phyloP scores from a whole-genome alignment of 176 grass and related monocot species.

The Oropetium thomaeum region DNA sequence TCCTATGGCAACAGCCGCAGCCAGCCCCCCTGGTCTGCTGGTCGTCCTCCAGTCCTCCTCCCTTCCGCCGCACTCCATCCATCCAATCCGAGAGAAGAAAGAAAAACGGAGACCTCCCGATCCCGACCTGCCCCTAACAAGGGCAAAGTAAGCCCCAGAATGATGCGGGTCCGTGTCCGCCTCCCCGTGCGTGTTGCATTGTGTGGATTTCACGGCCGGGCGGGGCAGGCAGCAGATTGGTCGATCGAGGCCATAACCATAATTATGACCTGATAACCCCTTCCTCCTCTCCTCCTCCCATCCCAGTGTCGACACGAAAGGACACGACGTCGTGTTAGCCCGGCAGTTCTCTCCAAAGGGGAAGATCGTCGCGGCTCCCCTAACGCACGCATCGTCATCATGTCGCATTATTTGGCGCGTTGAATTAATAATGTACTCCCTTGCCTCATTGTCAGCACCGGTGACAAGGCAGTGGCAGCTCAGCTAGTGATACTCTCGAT shows the following conservation, averaged over 20 bases:
- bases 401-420: constrained; percentile 12
- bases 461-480: constrained; percentile 13
- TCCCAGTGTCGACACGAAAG: constrained; percentile 32
- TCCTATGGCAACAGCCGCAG: neutral
- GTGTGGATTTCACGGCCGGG: constrained; percentile 43
- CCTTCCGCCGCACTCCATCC: constrained; percentile 45
- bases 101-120: neutral
- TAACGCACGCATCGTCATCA: neutral
- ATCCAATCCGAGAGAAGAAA: neutral
- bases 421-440: neutral
- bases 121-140: neutral
- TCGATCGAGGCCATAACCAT: constrained; percentile 10
- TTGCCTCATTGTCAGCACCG: constrained; percentile 24
- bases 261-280: constrained; percentile 47
- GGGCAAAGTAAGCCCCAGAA: no score
- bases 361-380: constrained; percentile 2
- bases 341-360: no score
- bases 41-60: constrained; percentile 27
- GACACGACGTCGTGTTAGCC: constrained; percentile 34
- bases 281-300: neutral
- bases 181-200: constrained; percentile 50
- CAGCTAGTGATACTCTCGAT: no score
- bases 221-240: constrained; percentile 26
- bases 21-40: neutral
- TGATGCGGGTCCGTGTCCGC: no score